Conservation (phyloP, 1,284 basidiomycete genomes). For the Gomphus sp. region DNA sequence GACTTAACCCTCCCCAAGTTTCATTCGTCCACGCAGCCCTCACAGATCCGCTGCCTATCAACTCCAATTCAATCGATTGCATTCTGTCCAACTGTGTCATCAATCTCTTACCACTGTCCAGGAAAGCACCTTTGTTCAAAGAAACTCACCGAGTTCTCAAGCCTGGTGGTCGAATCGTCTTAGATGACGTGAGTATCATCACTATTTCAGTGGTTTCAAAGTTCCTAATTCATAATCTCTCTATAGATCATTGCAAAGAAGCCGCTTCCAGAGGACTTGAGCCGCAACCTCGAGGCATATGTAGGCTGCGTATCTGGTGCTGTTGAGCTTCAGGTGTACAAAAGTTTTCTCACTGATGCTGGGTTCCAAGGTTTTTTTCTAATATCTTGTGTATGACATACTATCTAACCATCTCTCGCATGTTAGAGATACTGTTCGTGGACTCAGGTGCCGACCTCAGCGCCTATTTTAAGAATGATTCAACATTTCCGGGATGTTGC, state of each 20-base stretch:
- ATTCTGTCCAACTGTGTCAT: constrained; percentile 48
- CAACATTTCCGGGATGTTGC: neutral
- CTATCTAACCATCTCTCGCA: neutral
- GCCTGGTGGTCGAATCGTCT: constrained; percentile 37
- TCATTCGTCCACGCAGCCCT: constrained; percentile 35
- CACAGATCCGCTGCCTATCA: constrained; percentile 35
- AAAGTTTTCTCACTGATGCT: constrained; percentile 25
- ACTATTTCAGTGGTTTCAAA: neutral
- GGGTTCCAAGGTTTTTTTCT: constrained; percentile 30
- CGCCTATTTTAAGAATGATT: constrained; percentile 18
- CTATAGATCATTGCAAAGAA: constrained; percentile 35
- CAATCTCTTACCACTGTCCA: constrained; percentile 34
- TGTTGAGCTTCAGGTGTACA: constrained; percentile 28
- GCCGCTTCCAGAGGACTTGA: constrained; percentile 30
- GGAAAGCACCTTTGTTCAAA: constrained; percentile 31
- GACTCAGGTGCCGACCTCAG: constrained; percentile 33
- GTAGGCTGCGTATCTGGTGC: constrained; percentile 38
- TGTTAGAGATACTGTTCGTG: constrained; percentile 29
- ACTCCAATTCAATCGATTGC: constrained; percentile 37
- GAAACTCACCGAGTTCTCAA: constrained; percentile 39
- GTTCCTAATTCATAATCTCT: neutral
- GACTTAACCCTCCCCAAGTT: constrained; percentile 33
- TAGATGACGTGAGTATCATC: constrained; percentile 20
- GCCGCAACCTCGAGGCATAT: constrained; percentile 29
- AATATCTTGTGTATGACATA: neutral